These are phyloP conservation scores for Tulasnella sp. DNA, from an alignment of 768 basidiomycete genomes.

Conservation along the genomic window DNA sequence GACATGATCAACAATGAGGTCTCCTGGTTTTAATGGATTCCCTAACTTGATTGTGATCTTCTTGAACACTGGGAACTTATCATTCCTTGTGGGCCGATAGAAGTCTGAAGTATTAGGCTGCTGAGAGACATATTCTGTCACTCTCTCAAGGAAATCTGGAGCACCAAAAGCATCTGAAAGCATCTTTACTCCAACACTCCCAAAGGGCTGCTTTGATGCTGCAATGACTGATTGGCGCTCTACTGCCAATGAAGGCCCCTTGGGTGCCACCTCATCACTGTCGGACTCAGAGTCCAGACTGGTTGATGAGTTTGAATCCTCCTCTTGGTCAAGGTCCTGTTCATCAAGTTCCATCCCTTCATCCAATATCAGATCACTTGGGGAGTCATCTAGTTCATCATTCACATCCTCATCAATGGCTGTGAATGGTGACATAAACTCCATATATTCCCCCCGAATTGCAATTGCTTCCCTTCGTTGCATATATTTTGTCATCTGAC, in stretches of 20 bases:
- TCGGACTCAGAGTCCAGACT: not conserved
- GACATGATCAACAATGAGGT: not conserved
- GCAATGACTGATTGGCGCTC: not conserved
- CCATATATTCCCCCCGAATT: conserved; percentile 34
- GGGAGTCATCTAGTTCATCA: not conserved
- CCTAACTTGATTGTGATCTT: not conserved
- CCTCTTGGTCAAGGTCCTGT: not conserved
- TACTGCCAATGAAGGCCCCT: not conserved
- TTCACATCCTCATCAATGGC: not conserved
- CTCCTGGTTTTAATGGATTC: not conserved
- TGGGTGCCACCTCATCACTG: not conserved
- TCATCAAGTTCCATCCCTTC: too few relatives aligned
- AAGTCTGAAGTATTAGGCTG: not conserved
- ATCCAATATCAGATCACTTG: not conserved
- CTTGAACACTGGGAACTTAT: conserved; percentile 14
- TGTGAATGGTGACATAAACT: conserved; percentile 30
- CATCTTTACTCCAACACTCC: not conserved
- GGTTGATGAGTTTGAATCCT: not conserved
- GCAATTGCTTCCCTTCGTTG: conserved; percentile 38
- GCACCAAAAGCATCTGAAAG: not conserved
- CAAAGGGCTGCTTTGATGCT: not conserved
- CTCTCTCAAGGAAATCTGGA: not conserved
- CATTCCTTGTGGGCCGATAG: conserved; percentile 5
- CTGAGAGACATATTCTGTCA: conserved; percentile 4
- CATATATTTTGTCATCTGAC: conserved; percentile 45